Evolutionary conservation across 345 rosid genomes (phyloP).

Genomic region (Psidium friedrichsthalianum): DNA sequence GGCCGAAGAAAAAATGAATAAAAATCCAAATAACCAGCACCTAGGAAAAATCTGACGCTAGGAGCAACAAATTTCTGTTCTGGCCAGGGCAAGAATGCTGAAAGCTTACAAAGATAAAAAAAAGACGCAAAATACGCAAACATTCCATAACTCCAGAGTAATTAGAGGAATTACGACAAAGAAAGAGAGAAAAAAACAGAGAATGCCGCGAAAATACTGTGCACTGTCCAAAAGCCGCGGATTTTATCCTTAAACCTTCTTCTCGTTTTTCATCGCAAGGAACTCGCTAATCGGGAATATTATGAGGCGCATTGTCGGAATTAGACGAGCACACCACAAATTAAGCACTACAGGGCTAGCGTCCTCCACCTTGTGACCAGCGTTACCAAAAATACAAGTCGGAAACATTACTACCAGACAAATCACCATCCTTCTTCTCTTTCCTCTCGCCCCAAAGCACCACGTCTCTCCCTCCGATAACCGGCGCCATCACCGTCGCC

Average conservation of each 20-base stretch:
- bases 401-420: conserved; percentile 42
- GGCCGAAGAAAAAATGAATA: too few species aligned
- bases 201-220: not conserved
- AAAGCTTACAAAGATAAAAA: not conserved
- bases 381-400: not conserved
- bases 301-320: not conserved
- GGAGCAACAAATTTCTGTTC: too few species aligned
- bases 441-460: conserved; percentile 44
- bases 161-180: not conserved
- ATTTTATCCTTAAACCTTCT: not conserved
- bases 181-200: not conserved
- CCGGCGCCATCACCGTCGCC: conserved; percentile 13
- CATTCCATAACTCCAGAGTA: not conserved
- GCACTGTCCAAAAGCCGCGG: not conserved
- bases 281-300: not conserved
- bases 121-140: not conserved
- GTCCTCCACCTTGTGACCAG: not conserved
- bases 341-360: not conserved
- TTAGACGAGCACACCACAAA: not conserved
- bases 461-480: conserved; percentile 15
- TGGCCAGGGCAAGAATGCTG: not conserved
- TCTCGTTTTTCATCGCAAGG: not conserved
- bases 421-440: conserved; percentile 43
- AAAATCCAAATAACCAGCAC: too few species aligned
- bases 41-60: too few species aligned